Base-by-base conservation (phyloP, 1,284 basidiomycete species). In the Singerocomus rubriflavus region DNA sequence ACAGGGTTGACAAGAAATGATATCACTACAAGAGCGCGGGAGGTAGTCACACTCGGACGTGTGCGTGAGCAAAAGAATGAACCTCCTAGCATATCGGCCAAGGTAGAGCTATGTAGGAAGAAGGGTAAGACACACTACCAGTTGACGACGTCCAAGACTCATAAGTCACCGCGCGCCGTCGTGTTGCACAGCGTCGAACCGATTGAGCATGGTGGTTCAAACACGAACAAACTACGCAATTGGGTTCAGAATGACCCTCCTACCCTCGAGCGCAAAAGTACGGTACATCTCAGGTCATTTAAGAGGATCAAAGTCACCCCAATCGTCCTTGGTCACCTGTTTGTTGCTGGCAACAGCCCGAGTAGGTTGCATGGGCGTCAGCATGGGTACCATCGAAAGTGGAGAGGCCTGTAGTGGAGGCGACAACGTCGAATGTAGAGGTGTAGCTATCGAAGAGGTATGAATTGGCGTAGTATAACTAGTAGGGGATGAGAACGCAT, bases 251-350 rank as follows among this genome's bases (percentile, higher is more conserved):
- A 21, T 21, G 21, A 21, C 21, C 21, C 21, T 21, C 4, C 3
- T 9, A 39, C 38, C 16, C 34, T 8, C 9, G 26, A 32, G 31
- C 26, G 21, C 34, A 9, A 32, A 50, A 30, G 40, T 52, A 58
- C 47, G 17, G n/a, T 42, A 34, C 26, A 32, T 42, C 41, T 27
- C 46, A 43, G n/a, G 38, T 65, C 46, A 70, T 40, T 52, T 70
- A 31, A 67, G 64, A 29, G 88, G 88, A 72, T 91, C 88, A 63
- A 91, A 91, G 63, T 88, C 88, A 25, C 80, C 81, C 85, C 85
- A 90, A 54, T 84, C 84, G 56, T 80, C 75, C 58, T 83, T 83
- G 31, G 81, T 53, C 17, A 52, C 73, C 13, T 77, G 64, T 50
- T 76, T 78, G 49, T 76, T 81, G 16, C 72, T 52, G 31, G 74